Percentiles rank a stretch among this genome's conserved stretches.
phyloP scores from a whole-genome alignment of 2,329 filamentous ascomycete genomes.

The Venturia aucupariae region DNA sequence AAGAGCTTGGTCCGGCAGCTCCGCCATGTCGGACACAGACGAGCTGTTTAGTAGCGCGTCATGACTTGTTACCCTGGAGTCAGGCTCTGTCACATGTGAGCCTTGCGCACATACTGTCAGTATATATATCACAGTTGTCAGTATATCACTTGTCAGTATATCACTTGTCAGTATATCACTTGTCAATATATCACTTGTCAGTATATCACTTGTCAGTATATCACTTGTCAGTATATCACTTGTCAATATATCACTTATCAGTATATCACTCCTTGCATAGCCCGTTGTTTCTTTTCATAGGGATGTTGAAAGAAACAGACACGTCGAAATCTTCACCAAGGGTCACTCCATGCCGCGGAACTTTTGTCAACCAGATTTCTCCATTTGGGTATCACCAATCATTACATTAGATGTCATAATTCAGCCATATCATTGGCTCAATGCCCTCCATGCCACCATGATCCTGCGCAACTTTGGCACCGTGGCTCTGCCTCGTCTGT shows the following conservation, averaged over 20 bases:
- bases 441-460: conserved; percentile 43
- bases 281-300: neutral
- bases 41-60: neutral
- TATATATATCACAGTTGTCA: too few species aligned
- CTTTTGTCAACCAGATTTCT: neutral
- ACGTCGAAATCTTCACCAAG: neutral
- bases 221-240: too few species aligned
- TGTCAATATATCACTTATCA: too few species aligned
- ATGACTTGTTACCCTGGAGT: neutral
- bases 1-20: neutral
- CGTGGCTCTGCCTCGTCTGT: conserved; percentile 38
- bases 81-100: conserved; percentile 5
- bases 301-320: neutral
- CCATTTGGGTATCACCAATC: neutral
- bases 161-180: too few species aligned
- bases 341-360: neutral
- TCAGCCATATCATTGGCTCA: neutral
- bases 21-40: neutral
- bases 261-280: neutral
- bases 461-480: conserved; percentile 42
- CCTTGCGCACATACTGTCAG: neutral
- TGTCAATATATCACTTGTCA: too few species aligned
- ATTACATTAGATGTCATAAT: neutral
- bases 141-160: too few species aligned
- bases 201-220: too few species aligned